Percentiles rank a stretch among this genome's conserved stretches.
These are phyloP conservation scores for Arabidopsis lyrata DNA, from an alignment of 441 rosid genomes.

Conservation along the genomic window DNA sequence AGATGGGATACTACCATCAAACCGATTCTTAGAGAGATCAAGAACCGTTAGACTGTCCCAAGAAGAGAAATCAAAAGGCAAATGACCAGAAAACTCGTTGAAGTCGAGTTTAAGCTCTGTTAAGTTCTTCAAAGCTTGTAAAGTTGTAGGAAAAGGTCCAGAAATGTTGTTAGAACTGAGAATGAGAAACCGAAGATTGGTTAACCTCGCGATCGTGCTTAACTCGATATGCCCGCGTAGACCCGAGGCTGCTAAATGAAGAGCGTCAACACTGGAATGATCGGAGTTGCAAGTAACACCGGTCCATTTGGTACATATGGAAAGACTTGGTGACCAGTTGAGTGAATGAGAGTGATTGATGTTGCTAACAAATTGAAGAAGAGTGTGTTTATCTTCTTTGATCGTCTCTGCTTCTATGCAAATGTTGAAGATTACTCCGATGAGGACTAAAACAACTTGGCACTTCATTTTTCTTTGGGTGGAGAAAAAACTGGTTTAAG, in stretches of 20 bases:
- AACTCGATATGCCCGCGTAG: slow-evolving; percentile 59
- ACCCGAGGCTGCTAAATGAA: slow-evolving; percentile 62
- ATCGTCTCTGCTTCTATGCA: slow-evolving; percentile 54
- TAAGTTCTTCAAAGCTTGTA: slow-evolving; percentile 58
- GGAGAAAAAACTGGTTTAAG: slow-evolving; percentile 26
- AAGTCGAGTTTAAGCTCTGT: slow-evolving; percentile 65
- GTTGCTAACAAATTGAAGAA: slow-evolving; percentile 62
- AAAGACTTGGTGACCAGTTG: slow-evolving; percentile 58
- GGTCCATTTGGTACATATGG: slow-evolving; percentile 70
- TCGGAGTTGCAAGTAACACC: slow-evolving; percentile 74
- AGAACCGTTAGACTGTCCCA: slow-evolving; percentile 66
- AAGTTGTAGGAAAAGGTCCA: slow-evolving; percentile 72
- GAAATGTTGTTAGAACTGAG: slow-evolving; percentile 74
- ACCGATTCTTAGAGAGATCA: slow-evolving; percentile 70
- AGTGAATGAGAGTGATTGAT: slow-evolving; percentile 54
- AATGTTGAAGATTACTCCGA: slow-evolving; percentile 50
- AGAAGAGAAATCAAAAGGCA: slow-evolving; percentile 67
- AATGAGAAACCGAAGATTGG: slow-evolving; percentile 58
- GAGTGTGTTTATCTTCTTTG: slow-evolving; percentile 62
- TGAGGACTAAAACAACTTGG: slow-evolving; percentile 45
- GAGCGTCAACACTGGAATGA: slow-evolving; percentile 59
- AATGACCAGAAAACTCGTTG: slow-evolving; percentile 70
- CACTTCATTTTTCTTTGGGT: slow-evolving; percentile 40
- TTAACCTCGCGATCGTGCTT: slow-evolving; percentile 64
- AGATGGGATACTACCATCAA: slow-evolving; percentile 70